Percentiles rank a stretch among this genome's conserved stretches.
phyloP scores from a whole-genome alignment of 352 stramenopile genomes.

The Phytophthora agathidicida region DNA sequence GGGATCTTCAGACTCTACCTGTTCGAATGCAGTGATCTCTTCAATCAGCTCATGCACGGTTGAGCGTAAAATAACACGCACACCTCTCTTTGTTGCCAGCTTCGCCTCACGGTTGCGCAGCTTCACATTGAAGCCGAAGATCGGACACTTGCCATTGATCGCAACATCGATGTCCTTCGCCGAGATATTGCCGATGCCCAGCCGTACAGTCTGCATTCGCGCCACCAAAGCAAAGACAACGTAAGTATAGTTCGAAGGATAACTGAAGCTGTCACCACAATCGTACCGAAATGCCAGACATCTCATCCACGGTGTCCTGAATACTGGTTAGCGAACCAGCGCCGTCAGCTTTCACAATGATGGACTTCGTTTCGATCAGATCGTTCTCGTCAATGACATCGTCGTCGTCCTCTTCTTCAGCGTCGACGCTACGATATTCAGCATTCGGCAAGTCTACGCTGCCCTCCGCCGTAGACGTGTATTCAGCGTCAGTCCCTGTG shows the following conservation, averaged over 20 bases:
- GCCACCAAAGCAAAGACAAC: not conserved
- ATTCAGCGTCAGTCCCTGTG: slow-evolving; percentile 19
- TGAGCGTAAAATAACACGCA: slow-evolving; percentile 69
- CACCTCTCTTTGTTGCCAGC: slow-evolving; percentile 56
- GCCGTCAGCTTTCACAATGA: slow-evolving; percentile 83
- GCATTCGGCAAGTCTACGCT: slow-evolving; percentile 7
- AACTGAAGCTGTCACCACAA: not conserved
- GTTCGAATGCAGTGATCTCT: slow-evolving; percentile 61
- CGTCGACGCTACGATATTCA: slow-evolving; percentile 3
- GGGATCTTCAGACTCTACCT: slow-evolving; percentile 18
- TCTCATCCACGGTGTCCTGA: slow-evolving; percentile 83
- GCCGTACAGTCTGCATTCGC: slow-evolving; percentile 60
- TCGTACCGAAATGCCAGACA: slow-evolving; percentile 58
- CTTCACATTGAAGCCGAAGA: slow-evolving; percentile 87
- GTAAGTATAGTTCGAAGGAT: slow-evolving; percentile 1
- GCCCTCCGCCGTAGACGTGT: slow-evolving; percentile 7
- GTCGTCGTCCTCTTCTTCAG: slow-evolving; percentile 12
- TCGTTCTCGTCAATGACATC: slow-evolving; percentile 50
- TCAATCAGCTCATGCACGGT: slow-evolving; percentile 85
- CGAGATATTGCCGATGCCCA: slow-evolving; percentile 84
- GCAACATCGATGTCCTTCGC: slow-evolving; percentile 81
- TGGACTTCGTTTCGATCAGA: slow-evolving; percentile 56
- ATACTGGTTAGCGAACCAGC: slow-evolving; percentile 85
- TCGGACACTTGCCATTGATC: slow-evolving; percentile 81
- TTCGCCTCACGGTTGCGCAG: slow-evolving; percentile 63